phyloP scores from a whole-genome alignment of 306 rosid species.

The Mimosa pudica region DNA sequence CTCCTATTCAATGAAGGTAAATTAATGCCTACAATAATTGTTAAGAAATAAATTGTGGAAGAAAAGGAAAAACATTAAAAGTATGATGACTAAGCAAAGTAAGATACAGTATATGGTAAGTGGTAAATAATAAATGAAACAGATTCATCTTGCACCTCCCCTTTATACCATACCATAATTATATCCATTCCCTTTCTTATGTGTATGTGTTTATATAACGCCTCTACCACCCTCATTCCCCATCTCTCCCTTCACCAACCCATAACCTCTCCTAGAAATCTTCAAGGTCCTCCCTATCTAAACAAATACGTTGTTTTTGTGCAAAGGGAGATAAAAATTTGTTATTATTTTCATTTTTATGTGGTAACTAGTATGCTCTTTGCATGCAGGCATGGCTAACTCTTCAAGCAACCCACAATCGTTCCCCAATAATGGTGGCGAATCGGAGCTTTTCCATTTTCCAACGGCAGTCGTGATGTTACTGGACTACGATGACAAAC shows the following conservation, averaged over 20 bases:
- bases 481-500: constrained; percentile 3
- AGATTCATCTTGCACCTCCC: neutral
- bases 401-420: neutral
- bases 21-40: neutral
- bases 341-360: too few species aligned
- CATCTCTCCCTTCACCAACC: constrained; percentile 1
- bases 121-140: neutral
- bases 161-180: too few species aligned
- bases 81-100: neutral
- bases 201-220: neutral
- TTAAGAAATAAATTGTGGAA: neutral
- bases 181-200: neutral
- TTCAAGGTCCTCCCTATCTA: neutral
- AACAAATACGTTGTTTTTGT: too few species aligned
- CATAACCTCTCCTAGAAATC: neutral
- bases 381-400: constrained; percentile 8
- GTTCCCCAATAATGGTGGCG: neutral
- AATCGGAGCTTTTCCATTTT: neutral
- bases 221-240: neutral
- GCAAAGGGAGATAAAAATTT: too few species aligned
- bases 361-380: neutral
- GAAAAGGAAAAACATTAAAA: neutral
- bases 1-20: neutral
- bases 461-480: neutral
- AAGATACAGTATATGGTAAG: constrained; percentile 6